Conservation (phyloP, 192 early-diverging fungal species). For the Backusella tuberculispora region DNA sequence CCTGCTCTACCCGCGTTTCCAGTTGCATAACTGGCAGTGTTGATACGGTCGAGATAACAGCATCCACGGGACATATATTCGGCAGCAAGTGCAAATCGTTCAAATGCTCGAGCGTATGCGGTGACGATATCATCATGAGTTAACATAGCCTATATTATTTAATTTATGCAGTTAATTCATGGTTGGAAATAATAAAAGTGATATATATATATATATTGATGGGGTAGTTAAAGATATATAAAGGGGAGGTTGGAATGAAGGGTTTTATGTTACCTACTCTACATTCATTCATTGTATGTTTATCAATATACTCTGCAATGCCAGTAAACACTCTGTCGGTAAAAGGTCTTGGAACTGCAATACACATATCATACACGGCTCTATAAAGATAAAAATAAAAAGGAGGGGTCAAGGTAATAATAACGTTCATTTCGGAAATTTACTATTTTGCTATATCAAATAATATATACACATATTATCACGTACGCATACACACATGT, state of each 20-base stretch:
- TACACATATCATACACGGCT: constrained; percentile 82
- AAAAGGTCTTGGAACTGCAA: constrained; percentile 70
- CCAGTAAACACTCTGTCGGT: constrained; percentile 66
- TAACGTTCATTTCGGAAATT: constrained; percentile 9
- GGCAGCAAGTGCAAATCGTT: constrained; percentile 65
- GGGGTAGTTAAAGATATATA: neutral
- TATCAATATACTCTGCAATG: constrained; percentile 67
- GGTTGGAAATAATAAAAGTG: neutral
- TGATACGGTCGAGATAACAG: constrained; percentile 72
- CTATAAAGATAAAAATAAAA: constrained; percentile 34
- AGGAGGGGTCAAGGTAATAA: neutral
- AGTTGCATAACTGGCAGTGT: constrained; percentile 41
- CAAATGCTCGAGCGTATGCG: constrained; percentile 70
- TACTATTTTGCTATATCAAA: neutral
- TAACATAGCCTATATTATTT: constrained; percentile 54
- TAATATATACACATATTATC: neutral
- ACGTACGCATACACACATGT: neutral
- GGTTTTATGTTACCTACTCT: constrained; percentile 46
- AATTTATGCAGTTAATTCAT: neutral
- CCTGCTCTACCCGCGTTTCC: neutral
- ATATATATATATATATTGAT: neutral
- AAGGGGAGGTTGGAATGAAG: neutral
- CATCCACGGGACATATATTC: constrained; percentile 62
- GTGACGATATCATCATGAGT: constrained; percentile 69
- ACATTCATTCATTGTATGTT: constrained; percentile 54